Evolutionary conservation across 257 asterid genomes (phyloP).

Genomic region (Penstemon newberryi): DNA sequence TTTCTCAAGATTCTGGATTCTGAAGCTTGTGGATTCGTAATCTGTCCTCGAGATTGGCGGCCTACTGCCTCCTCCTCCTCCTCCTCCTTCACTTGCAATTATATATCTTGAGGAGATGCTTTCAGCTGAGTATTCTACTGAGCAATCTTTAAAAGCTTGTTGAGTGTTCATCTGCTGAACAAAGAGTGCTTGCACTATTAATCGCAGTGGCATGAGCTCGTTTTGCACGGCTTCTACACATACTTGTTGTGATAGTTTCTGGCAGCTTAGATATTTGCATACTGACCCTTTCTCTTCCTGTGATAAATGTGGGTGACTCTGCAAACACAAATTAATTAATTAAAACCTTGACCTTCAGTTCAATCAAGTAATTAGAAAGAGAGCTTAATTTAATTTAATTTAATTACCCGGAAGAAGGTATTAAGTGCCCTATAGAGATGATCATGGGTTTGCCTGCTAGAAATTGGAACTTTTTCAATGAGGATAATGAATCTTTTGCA

Average conservation of each 20-base stretch:
- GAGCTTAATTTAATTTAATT: conserved; percentile 6
- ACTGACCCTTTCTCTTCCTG: conserved; percentile 60
- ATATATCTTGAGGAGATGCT: conserved; percentile 49
- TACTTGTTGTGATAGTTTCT: conserved; percentile 59
- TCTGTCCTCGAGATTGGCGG: conserved; percentile 45
- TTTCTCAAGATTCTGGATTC: conserved; percentile 67
- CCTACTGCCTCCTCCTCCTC: conserved; percentile 39
- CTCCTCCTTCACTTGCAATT: conserved; percentile 19
- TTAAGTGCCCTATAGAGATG: conserved; percentile 59
- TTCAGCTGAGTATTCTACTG: conserved; percentile 47
- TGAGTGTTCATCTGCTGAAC: conserved; percentile 76
- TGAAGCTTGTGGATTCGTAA: conserved; percentile 67
- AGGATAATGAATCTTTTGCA: conserved; percentile 48
- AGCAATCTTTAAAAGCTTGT: conserved; percentile 62
- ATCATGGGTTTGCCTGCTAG: conserved; percentile 64
- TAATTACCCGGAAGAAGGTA: conserved; percentile 50
- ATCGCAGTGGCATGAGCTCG: conserved; percentile 66
- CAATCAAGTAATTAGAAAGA: neutral
- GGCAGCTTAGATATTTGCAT: conserved; percentile 72
- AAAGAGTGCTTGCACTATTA: conserved; percentile 73
- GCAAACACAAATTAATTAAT: conserved; percentile 3
- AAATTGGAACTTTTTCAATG: conserved; percentile 54
- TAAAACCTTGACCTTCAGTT: neutral
- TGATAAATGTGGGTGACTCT: conserved; percentile 55
- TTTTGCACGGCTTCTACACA: conserved; percentile 74